Conservation (phyloP, 805 yeast genomes). For the Saccharomycopsis babjevae region DNA sequence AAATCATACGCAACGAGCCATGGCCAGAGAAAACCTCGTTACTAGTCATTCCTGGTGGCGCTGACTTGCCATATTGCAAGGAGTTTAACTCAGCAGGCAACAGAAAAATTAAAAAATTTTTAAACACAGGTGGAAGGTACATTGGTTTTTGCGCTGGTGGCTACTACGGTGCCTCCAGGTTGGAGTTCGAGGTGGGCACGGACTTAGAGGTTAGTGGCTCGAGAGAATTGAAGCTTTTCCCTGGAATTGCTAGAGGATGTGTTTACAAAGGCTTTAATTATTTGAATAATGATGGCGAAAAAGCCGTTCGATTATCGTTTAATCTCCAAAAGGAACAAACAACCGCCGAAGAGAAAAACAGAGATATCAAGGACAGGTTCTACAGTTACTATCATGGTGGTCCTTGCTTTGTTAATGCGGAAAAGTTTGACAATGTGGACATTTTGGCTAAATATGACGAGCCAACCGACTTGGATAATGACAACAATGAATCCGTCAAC, state of each 20-base stretch:
- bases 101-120: conserved; percentile 47
- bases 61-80: conserved; percentile 78
- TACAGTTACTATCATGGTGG: conserved; percentile 79
- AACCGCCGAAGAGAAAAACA: conserved; percentile 18
- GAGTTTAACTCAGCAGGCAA: conserved; percentile 65
- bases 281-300: conserved; percentile 66
- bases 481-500: conserved; percentile 23
- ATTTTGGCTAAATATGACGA: conserved; percentile 63
- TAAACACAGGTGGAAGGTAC: conserved; percentile 68
- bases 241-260: conserved; percentile 76
- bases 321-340: conserved; percentile 26
- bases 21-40: conserved; percentile 77
- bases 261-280: conserved; percentile 76
- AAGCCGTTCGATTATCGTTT: conserved; percentile 40
- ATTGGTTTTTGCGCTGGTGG: conserved; percentile 96
- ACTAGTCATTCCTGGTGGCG: conserved; percentile 92
- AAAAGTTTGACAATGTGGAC: conserved; percentile 47
- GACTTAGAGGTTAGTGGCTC: conserved; percentile 73
- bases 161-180: conserved; percentile 62
- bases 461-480: conserved; percentile 37
- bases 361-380: neutral
- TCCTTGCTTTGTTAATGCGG: conserved; percentile 71
- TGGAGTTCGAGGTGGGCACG: conserved; percentile 78
- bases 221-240: conserved; percentile 72
- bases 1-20: conserved; percentile 64